Base-by-base conservation (phyloP, 1,139 yeast genomes). In the Yamadazyma diospyri region DNA sequence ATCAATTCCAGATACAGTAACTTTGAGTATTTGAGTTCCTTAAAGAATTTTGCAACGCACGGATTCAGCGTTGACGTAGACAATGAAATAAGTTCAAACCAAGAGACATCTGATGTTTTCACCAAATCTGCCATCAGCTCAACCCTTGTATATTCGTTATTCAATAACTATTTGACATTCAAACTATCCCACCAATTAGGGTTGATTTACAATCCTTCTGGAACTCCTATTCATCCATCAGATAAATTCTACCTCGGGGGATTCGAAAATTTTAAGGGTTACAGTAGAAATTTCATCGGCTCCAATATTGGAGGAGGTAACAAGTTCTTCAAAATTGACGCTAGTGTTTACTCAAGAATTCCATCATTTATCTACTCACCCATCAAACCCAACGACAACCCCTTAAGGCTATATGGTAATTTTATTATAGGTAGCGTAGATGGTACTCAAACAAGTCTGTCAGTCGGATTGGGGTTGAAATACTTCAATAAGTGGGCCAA, bases 171-270 rank as follows among this genome's bases (percentile, higher is more conserved):
- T 34, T 29, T 73, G 33, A 72, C 49, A 7, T 34, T 45, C 10
- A 37, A 40, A 16, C 16, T 41, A 4, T 32, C 42, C 1, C 42
- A 35, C 15, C 59, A 61, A 23, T 41, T 59, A 17, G 81, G 80
- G 12, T 55, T 59, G 10, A 53, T 61, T 26, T 48, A 48, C 38
- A 46, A 54, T n/a, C 52, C 53, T 7, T 34, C 42, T n/a, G 37
- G 43, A 5, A 41, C 42, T 19, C 35, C 46, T 3, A 59, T 74
- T 15, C 76, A 70, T 39, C 47, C 55, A 5, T 50, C 66, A 9
- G 81, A 76, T 45, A 62, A 67, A 38, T 75, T 73, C 43, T 74
- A 72, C 45, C 57, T 73, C 36, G 76, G 76, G 8, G 76, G 76
- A 0, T 47, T 46, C 33, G 47, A 56, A 26, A 53, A 64, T 2